Evolutionary conservation across 2,329 filamentous ascomycete species (phyloP).

Genomic region (Trichoderma semiorbis): DNA sequence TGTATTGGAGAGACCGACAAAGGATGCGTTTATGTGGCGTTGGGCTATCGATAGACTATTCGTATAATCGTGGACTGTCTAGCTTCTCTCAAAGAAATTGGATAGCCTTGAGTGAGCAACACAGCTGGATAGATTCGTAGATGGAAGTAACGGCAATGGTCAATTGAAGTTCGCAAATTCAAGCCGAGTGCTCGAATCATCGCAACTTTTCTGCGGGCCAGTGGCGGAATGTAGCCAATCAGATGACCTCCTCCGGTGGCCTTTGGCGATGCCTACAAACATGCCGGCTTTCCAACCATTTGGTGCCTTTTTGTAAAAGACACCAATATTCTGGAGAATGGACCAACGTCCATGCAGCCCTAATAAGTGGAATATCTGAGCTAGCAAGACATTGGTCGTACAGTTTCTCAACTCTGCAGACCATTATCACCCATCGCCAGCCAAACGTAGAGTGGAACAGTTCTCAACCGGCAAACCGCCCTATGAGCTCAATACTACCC

Average conservation of each 20-base stretch:
- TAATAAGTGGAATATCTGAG: too few relatives aligned
- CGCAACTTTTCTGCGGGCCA: slow-evolving; percentile 19
- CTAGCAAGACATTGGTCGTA: neutral
- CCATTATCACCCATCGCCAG: neutral
- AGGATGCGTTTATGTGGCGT: neutral
- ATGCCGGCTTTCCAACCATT: neutral
- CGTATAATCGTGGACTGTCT: neutral
- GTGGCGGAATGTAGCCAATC: neutral
- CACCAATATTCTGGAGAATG: neutral
- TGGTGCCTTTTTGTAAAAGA: neutral
- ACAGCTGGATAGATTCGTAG: neutral
- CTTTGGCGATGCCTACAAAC: neutral
- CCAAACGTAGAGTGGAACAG: neutral
- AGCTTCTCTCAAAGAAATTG: neutral
- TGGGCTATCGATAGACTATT: neutral
- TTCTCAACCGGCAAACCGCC: neutral
- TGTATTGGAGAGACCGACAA: neutral
- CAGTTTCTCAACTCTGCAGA: neutral
- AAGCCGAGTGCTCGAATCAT: neutral
- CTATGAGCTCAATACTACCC: neutral
- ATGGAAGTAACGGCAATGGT: neutral
- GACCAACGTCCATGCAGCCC: neutral
- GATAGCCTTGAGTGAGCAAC: neutral
- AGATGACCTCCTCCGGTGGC: neutral
- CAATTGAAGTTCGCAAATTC: neutral